These are phyloP conservation scores for Phyllosticta capitalensis DNA, from an alignment of 2,329 filamentous ascomycete genomes.

Conservation along the genomic window DNA sequence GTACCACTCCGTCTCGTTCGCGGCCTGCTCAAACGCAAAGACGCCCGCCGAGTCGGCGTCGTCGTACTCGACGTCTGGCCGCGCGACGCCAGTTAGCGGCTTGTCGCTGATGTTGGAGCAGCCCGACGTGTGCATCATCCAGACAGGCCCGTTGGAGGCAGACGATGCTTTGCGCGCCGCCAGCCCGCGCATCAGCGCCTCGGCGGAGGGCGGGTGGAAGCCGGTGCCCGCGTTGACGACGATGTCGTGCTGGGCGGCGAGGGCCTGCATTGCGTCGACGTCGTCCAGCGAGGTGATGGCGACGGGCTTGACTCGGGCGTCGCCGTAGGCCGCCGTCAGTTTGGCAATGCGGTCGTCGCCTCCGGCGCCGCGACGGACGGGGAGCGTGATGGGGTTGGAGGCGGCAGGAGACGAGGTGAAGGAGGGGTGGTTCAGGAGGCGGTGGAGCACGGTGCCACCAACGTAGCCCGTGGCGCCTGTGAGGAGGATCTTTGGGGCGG, in stretches of 20 bases:
- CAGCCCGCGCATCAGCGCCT: conserved; percentile 15
- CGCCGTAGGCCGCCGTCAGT: background rate
- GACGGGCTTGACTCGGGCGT: background rate
- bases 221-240: conserved; percentile 15
- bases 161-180: conserved; percentile 11
- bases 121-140: conserved; percentile 15
- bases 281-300: conserved; percentile 10
- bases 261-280: conserved; percentile 10
- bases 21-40: conserved; percentile 12
- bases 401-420: background rate
- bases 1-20: conserved; percentile 12
- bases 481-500: conserved; percentile 10
- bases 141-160: conserved; percentile 11
- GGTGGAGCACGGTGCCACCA: conserved; percentile 11
- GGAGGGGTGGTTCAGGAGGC: conserved; percentile 3
- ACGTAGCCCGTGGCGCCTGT: conserved; percentile 14
- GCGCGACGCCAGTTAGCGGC: conserved; percentile 7
- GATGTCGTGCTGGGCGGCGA: conserved; percentile 15
- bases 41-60: conserved; percentile 11
- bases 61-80: conserved; percentile 14
- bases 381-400: background rate
- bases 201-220: conserved; percentile 13
- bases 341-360: background rate
- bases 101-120: conserved; percentile 14
- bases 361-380: background rate